Base-by-base conservation (phyloP, 768 basidiomycete genomes). In the Suillus placidus region DNA sequence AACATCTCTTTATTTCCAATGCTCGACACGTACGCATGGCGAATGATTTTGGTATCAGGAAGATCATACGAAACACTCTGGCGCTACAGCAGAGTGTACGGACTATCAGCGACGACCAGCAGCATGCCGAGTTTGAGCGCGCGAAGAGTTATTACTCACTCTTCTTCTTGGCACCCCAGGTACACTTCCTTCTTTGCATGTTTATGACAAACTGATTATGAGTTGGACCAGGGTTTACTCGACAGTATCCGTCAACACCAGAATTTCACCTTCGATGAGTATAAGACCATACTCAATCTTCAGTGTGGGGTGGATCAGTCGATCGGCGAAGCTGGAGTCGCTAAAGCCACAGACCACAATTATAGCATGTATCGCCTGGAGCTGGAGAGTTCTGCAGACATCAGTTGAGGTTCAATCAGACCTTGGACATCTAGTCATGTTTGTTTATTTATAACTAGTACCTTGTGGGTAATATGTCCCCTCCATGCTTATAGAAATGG, bases 71-170 rank as follows among this genome's bases (percentile, higher is more conserved):
- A 35, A 96, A 97, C 76, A 91, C 97, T 57, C 83, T 95, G 40
- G 93, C 97, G 23, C 83, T 99, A 43, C 95, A 97, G 72, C 97
- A 99, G 74, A 89, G 92, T 70, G 85, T 96, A 72, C 93, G 92
- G 73, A 89, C 90, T 9, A 84, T 94, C 61, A 85, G 85, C 6
- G 83, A 85, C 60, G 86, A 88, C 58, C 79, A 80, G 45, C 81
- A 83, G 65, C 84, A 86, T 64, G 85, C 87, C 8, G 88, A 91
- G 66, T 91, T 98, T 66, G 87, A 90, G 62, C 84, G 87, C 23
- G 91, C 89, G 6, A 89, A 92, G 73, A 80, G 81, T 51, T 98
- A 94, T 76, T 99, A 94, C 77, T 84, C 88, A 3, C 76, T 98
- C 43, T 98, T 94, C 75, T 83, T 80, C 49, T 68, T 86, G 14